Evolutionary conservation across 768 basidiomycete species (phyloP).

Genomic region (Tulasnella sp.): DNA sequence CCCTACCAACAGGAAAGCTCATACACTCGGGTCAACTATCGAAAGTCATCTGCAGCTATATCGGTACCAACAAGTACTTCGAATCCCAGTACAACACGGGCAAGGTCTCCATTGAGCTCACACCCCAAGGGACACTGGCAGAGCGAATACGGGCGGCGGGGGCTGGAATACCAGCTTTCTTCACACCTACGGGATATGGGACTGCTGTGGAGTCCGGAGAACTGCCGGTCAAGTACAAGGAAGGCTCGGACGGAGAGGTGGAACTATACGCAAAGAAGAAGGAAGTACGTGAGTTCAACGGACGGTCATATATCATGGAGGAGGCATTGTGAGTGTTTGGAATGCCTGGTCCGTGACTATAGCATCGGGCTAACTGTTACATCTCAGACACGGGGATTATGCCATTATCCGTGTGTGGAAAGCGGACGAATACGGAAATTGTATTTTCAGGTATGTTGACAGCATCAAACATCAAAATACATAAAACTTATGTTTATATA

Average conservation of each 20-base stretch:
- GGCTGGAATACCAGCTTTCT: constrained; percentile 90
- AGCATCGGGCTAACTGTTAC: neutral
- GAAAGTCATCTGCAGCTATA: constrained; percentile 83
- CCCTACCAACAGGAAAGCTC: constrained; percentile 48
- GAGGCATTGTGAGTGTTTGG: constrained; percentile 42
- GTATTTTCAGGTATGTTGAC: constrained; percentile 63
- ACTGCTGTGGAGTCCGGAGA: constrained; percentile 73
- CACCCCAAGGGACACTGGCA: constrained; percentile 84
- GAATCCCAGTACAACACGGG: constrained; percentile 58
- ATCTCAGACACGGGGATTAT: constrained; percentile 26
- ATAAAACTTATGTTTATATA: constrained; percentile 25
- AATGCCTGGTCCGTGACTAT: neutral
- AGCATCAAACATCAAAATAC: neutral
- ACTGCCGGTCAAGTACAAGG: constrained; percentile 60
- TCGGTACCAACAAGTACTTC: constrained; percentile 36
- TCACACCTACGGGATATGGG: constrained; percentile 78
- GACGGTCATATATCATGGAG: constrained; percentile 74
- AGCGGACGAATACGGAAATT: constrained; percentile 83
- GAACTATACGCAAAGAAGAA: constrained; percentile 64
- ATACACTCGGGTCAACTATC: constrained; percentile 63
- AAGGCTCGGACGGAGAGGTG: constrained; percentile 56
- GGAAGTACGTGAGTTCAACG: constrained; percentile 65
- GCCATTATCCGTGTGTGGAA: constrained; percentile 88
- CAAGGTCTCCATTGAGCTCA: constrained; percentile 73
- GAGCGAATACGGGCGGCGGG: constrained; percentile 84